Conservation (phyloP, 192 early-diverging fungal genomes). For the Umbelopsis vinacea region DNA sequence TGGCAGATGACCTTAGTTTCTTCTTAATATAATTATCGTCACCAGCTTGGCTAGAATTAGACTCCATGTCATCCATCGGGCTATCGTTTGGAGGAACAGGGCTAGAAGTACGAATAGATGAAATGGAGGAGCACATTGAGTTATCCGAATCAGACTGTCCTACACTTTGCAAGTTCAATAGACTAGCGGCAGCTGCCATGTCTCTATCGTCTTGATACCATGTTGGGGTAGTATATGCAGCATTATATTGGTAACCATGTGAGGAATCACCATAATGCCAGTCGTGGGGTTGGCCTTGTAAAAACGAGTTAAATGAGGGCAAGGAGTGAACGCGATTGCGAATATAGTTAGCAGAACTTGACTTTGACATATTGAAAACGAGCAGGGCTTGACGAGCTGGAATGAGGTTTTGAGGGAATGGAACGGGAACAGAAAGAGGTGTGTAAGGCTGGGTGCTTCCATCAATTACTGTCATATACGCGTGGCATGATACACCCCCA, state of each 20-base stretch:
- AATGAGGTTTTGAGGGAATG: background rate
- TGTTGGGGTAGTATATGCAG: background rate
- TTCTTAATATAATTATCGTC: background rate
- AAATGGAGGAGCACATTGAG: background rate
- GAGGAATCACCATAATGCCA: background rate
- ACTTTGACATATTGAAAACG: background rate
- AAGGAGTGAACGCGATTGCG: conserved; percentile 2
- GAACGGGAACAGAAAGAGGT: background rate
- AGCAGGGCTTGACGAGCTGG: background rate
- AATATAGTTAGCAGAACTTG: conserved; percentile 3
- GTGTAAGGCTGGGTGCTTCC: too few relatives aligned
- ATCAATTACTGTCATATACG: too few relatives aligned
- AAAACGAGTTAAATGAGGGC: background rate
- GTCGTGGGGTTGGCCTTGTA: background rate
- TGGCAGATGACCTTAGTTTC: background rate
- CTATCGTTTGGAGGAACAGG: background rate
- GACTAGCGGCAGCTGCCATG: conserved; percentile 2
- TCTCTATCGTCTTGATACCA: conserved; percentile 3
- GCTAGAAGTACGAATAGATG: background rate
- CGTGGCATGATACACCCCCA: too few relatives aligned
- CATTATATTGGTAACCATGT: background rate
- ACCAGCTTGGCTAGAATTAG: background rate
- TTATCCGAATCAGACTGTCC: conserved; percentile 1
- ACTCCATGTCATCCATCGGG: background rate
- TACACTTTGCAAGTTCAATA: background rate